phyloP scores from a whole-genome alignment of 2,329 filamentous ascomycete genomes.

The Diplodia seriata region DNA sequence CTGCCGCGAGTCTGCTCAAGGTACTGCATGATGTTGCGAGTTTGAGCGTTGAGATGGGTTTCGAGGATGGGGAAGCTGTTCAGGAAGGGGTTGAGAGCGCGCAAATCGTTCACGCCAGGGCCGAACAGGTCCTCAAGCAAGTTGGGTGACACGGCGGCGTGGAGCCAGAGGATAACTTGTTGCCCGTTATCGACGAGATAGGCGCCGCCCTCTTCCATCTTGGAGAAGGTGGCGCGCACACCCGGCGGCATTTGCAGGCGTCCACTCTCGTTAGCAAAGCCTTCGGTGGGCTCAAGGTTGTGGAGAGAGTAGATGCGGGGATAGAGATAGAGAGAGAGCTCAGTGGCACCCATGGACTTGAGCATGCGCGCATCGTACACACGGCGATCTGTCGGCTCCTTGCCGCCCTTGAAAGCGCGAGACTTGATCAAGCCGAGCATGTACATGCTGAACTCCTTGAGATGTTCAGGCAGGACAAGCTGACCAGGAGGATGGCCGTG shows the following conservation, averaged over 20 bases:
- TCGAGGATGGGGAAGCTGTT: slow-evolving; percentile 82
- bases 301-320: slow-evolving; percentile 92
- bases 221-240: slow-evolving; percentile 82
- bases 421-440: slow-evolving; percentile 89
- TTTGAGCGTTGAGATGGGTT: slow-evolving; percentile 92
- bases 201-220: slow-evolving; percentile 89
- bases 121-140: slow-evolving; percentile 91
- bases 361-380: slow-evolving; percentile 92
- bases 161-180: slow-evolving; percentile 88
- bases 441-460: slow-evolving; percentile 98
- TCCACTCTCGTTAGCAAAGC: slow-evolving; percentile 91
- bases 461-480: slow-evolving; percentile 90
- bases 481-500: slow-evolving; percentile 87
- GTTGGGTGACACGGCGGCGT: slow-evolving; percentile 90
- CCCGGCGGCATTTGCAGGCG: slow-evolving; percentile 83
- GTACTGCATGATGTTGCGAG: slow-evolving; percentile 91
- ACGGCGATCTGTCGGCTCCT: slow-evolving; percentile 87
- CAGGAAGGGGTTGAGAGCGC: slow-evolving; percentile 79
- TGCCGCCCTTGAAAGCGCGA: slow-evolving; percentile 88
- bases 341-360: slow-evolving; percentile 82
- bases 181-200: slow-evolving; percentile 97
- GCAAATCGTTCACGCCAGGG: slow-evolving; percentile 71
- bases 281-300: slow-evolving; percentile 84
- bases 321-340: slow-evolving; percentile 91
- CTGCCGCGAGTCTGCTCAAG: slow-evolving; percentile 79